These are phyloP conservation scores for Ballota nigra DNA, from an alignment of 257 asterid species.

Conservation along the genomic window DNA sequence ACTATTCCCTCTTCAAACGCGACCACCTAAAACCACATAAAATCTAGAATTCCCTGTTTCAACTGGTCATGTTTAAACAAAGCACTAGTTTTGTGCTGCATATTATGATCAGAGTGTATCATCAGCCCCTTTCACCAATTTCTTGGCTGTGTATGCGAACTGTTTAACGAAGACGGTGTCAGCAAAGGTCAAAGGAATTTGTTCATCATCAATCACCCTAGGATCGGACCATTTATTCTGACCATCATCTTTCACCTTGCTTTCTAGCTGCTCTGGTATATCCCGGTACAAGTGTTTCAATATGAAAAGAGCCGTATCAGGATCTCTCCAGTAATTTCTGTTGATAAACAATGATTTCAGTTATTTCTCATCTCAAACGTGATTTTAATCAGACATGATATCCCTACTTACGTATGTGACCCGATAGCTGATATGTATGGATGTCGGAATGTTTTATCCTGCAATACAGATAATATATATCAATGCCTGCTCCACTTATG, in stretches of 20 bases:
- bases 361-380: not conserved
- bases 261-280: slow-evolving; percentile 56
- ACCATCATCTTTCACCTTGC: slow-evolving; percentile 34
- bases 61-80: not conserved
- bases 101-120: not conserved
- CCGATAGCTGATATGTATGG: slow-evolving; percentile 87
- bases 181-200: slow-evolving; percentile 82
- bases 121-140: slow-evolving; percentile 22
- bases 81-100: not conserved
- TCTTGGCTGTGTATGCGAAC: slow-evolving; percentile 59
- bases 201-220: slow-evolving; percentile 58
- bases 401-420: slow-evolving; percentile 80
- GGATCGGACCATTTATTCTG: slow-evolving; percentile 52
- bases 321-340: slow-evolving; percentile 96
- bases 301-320: slow-evolving; percentile 91
- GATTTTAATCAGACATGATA: not conserved
- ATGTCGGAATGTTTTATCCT: slow-evolving; percentile 98
- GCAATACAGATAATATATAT: slow-evolving; percentile 22
- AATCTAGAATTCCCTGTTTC: no score
- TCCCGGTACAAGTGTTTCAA: slow-evolving; percentile 81
- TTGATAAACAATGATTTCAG: not conserved
- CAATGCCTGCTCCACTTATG: not conserved
- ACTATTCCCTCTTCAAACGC: no score
- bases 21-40: no score
- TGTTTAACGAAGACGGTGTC: slow-evolving; percentile 45